Base-by-base conservation (phyloP, 176 grass and related monocot genomes). In the Melocanna baccifera region DNA sequence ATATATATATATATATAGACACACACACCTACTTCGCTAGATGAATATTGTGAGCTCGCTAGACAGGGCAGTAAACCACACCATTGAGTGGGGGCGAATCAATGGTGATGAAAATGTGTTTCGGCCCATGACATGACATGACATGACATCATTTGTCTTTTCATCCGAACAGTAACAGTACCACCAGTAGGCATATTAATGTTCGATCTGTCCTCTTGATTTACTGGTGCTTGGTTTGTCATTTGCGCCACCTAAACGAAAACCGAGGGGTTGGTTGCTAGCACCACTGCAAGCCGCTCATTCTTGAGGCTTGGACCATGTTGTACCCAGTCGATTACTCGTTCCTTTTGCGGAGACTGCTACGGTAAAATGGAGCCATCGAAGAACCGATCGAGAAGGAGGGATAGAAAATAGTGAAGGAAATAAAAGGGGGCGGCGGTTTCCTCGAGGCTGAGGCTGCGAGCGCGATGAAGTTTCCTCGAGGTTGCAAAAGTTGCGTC, bases 391-490 rank as follows among this genome's bases (percentile, higher is more conserved):
- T 4, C 1, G 23, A 13, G 25, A 29, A 62, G 4, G 8, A 10
- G 15, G 16, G 8, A 22, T 3, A 9, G n/a, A 39, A 40, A 39
- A 1, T 6, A 7, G 20, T 7, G 7, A 18, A 32, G 12, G 50
- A 23, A 46, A 34, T 3, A 45, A 14, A 37, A 6, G 58, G 0
- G n/a, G n/a, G n/a, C n/a, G n/a, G n/a, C n/a, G n/a, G n/a, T n/a
- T n/a, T n/a, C n/a, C n/a, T n/a, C n/a, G n/a, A n/a, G n/a, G n/a
- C n/a, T n/a, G 36, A 37, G 32, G 66, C 80, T 6, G 64, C 70
- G n/a, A 5, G 25, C 41, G 43, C 67, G 40, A 32, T 25, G 76
- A 89, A 89, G 61, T 75, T 85, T 89, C 82, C 50, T 61, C 7
- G 69, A 40, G 19, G 47, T 80, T 71, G 75, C 67, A 78, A 46